Conservation (phyloP, 371 early-diverging fungal genomes). For the Syncephalis fuscata region DNA sequence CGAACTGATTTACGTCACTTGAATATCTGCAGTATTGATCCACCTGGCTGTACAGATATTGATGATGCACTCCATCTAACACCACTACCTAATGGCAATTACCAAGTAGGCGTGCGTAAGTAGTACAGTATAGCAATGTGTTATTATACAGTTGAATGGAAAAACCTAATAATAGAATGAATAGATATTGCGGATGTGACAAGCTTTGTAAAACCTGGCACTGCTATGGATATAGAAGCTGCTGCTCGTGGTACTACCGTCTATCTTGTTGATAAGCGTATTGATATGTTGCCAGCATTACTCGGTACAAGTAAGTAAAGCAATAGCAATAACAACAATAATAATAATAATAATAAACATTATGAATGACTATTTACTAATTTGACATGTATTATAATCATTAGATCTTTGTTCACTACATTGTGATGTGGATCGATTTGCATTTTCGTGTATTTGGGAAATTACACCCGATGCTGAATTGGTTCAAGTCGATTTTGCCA, state of each 20-base stretch:
- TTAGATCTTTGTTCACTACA: constrained; percentile 76
- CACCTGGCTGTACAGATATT: constrained; percentile 98
- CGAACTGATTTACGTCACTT: constrained; percentile 69
- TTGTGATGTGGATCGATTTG: constrained; percentile 77
- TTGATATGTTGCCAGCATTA: constrained; percentile 91
- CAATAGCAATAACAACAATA: constrained; percentile 12
- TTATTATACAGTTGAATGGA: not conserved
- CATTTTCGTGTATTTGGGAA: constrained; percentile 80
- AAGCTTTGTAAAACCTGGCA: constrained; percentile 80
- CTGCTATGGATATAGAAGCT: constrained; percentile 80
- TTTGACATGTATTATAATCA: too few species aligned
- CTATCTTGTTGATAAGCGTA: constrained; percentile 87
- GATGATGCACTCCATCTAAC: constrained; percentile 97
- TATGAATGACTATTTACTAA: too few species aligned
- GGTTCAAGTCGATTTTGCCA: constrained; percentile 50
- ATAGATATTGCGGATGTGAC: constrained; percentile 93
- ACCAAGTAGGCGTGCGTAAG: constrained; percentile 74
- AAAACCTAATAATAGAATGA: constrained; percentile 11
- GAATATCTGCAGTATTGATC: constrained; percentile 96
- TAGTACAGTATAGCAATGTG: constrained; percentile 4
- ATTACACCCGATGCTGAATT: constrained; percentile 62
- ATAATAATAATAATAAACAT: too few species aligned
- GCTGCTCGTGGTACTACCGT: constrained; percentile 85
- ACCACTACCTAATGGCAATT: constrained; percentile 74
- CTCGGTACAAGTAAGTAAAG: constrained; percentile 43